Evolutionary conservation across 768 basidiomycete genomes (phyloP), one percentile per base, ranked within the genome.

Genomic region (Agaricus blazei): DNA sequence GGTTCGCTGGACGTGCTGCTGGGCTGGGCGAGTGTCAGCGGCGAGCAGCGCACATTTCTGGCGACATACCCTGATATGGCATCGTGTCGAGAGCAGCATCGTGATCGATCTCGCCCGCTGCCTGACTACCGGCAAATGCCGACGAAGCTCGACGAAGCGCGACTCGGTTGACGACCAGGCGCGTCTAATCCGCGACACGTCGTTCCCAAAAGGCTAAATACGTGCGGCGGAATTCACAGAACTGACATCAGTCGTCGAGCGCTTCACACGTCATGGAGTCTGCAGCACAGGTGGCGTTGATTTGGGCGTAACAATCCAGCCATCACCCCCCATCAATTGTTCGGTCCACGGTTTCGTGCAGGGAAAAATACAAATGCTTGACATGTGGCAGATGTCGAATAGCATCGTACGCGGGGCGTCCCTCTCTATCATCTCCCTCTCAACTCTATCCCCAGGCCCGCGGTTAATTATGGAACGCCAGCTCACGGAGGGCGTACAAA

Each of bases 1-100:
- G n/a, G 56, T 58, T 34, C 52, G 57, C 11, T 34, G 52, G 40
- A 55, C 52, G 44, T 61, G 60, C 0, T 26, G 31, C 24, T 49
- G 56, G 1, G 56, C 58, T 59, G 26, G 12, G 27, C 19, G 19
- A 19, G 19, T 19, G 19, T 19, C 19, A 19, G 19, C 19, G 19
- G 1, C 19, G 19, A 1, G 19, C 19, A 19, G 19, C 19, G 19
- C 19, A 19, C 19, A 19, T 19, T 19, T 19, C 19, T 19, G 19
- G 19, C 19, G 19, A 19, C 42, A 3, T 46, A 57, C 56, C 51
- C 29, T 38, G 56, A 37, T 51, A 57, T 44, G 43, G 46, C 56
- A 52, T 52, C 37, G 19, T 19, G 19, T 19, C 19, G 19, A 19
- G 19, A 19, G 19, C 19, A 19, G 19, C 19, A 19, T 19, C 19